These are phyloP conservation scores for Globisporangium paroecandrum DNA, from an alignment of 352 stramenopile species.

Conservation along the genomic window DNA sequence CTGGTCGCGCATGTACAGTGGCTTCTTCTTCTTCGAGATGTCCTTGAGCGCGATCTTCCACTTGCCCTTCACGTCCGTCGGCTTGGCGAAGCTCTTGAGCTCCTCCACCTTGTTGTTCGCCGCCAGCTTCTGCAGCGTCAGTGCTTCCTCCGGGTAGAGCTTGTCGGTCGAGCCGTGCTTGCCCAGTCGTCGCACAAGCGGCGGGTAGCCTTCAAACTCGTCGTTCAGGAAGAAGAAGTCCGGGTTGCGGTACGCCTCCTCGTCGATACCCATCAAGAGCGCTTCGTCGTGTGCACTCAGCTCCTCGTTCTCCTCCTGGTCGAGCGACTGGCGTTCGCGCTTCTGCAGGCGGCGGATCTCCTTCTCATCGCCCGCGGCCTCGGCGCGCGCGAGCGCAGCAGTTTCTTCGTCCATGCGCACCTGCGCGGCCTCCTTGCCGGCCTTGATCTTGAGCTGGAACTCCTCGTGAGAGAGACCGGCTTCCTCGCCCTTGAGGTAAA, in stretches of 20 bases:
- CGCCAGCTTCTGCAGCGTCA: slow-evolving; percentile 69
- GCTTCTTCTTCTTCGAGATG: slow-evolving; percentile 77
- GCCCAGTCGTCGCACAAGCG: slow-evolving; percentile 70
- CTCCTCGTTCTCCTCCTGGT: slow-evolving; percentile 49
- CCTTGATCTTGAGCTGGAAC: slow-evolving; percentile 55
- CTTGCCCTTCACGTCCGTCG: slow-evolving; percentile 48
- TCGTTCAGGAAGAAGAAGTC: slow-evolving; percentile 87
- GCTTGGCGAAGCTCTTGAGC: slow-evolving; percentile 79
- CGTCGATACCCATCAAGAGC: slow-evolving; percentile 52
- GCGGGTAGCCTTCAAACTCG: slow-evolving; percentile 76
- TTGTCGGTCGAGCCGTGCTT: slow-evolving; percentile 83
- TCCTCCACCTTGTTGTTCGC: slow-evolving; percentile 66
- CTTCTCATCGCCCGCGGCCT: slow-evolving; percentile 51
- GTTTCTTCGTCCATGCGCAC: slow-evolving; percentile 34
- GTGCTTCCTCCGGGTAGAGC: slow-evolving; percentile 72
- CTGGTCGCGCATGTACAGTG: slow-evolving; percentile 63
- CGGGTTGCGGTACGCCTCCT: slow-evolving; percentile 74
- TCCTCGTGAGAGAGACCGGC: slow-evolving; percentile 52
- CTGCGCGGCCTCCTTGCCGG: slow-evolving; percentile 46
- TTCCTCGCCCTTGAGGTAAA: slow-evolving; percentile 73
- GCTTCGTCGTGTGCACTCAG: slow-evolving; percentile 56
- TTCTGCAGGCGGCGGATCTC: slow-evolving; percentile 59
- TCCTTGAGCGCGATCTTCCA: slow-evolving; percentile 83
- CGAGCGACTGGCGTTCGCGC: slow-evolving; percentile 37
- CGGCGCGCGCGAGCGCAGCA: slow-evolving; percentile 43